A percentile compares a stretch with the other conserved stretches of the same genome.
phyloP scores from a whole-genome alignment of 495 filamentous ascomycete genomes.

The Neurospora sp. region DNA sequence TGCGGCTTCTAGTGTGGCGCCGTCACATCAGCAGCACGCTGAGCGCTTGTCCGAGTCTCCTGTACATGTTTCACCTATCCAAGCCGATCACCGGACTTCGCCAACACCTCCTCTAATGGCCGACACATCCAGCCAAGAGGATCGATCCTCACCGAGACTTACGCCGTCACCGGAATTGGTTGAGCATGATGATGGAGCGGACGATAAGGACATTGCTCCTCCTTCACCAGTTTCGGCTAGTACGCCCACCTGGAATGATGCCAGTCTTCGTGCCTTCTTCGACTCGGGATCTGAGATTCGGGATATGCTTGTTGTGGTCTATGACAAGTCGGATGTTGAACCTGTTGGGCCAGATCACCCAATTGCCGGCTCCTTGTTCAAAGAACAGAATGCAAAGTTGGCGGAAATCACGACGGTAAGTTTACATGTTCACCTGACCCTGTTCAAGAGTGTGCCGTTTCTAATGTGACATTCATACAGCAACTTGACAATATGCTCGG shows the following conservation, averaged over 20 bases:
- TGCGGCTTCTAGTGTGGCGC: slow-evolving; percentile 10
- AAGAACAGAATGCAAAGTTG: slow-evolving; percentile 70
- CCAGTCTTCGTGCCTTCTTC: slow-evolving; percentile 74
- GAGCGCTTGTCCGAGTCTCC: slow-evolving; percentile 67
- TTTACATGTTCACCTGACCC: slow-evolving; percentile 2
- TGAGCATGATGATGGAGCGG: slow-evolving; percentile 36
- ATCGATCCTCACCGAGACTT: slow-evolving; percentile 51
- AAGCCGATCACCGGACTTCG: slow-evolving; percentile 26
- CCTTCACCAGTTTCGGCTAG: slow-evolving; percentile 33
- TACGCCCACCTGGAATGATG: slow-evolving; percentile 67
- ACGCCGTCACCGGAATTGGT: slow-evolving; percentile 58
- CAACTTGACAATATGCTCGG: slow-evolving; percentile 79
- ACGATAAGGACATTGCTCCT: slow-evolving; percentile 32
- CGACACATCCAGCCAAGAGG: slow-evolving; percentile 56
- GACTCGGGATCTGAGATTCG: slow-evolving; percentile 87
- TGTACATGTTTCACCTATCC: slow-evolving; percentile 55
- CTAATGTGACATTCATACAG: slow-evolving; percentile 23
- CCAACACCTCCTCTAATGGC: slow-evolving; percentile 46
- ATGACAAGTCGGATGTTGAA: slow-evolving; percentile 73
- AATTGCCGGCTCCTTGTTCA: slow-evolving; percentile 68
- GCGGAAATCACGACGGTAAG: slow-evolving; percentile 68
- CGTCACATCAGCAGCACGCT: slow-evolving; percentile 18
- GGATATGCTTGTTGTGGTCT: slow-evolving; percentile 82
- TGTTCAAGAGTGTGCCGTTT: slow-evolving; percentile 1
- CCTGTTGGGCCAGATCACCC: slow-evolving; percentile 75